Percentiles rank a stretch among this genome's conserved stretches.
Evolutionary conservation across 495 filamentous ascomycete species (phyloP).

Genomic region (Neurospora sp.): DNA sequence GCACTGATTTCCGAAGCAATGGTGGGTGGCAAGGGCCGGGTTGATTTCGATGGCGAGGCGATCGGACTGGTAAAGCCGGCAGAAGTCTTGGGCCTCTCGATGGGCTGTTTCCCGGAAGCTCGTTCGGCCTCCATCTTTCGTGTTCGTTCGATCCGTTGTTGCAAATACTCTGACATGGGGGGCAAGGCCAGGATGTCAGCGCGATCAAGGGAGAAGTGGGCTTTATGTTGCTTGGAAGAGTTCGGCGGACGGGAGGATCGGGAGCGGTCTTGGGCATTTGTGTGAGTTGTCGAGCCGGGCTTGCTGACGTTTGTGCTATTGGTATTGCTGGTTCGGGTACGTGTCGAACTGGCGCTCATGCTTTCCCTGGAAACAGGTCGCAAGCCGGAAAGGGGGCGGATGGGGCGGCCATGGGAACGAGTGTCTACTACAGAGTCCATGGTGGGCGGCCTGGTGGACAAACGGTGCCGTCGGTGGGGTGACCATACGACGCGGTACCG

Average conservation of each 20-base stretch:
- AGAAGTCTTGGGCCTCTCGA: not conserved
- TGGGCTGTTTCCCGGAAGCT: conserved; percentile 8
- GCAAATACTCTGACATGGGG: conserved; percentile 35
- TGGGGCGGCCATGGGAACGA: conserved; percentile 11
- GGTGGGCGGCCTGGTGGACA: conserved; percentile 6
- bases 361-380: conserved; percentile 32
- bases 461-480: conserved; percentile 8
- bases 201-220: conserved; percentile 23
- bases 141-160: conserved; percentile 40
- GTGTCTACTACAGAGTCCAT: conserved; percentile 15
- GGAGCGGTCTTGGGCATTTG: conserved; percentile 11
- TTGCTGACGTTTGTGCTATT: conserved; percentile 9
- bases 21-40: conserved; percentile 7
- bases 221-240: conserved; percentile 12
- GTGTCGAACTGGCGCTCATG: conserved; percentile 22
- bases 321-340: conserved; percentile 31
- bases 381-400: conserved; percentile 19
- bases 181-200: conserved; percentile 18
- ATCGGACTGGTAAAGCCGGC: conserved; percentile 7
- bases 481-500: conserved; percentile 1
- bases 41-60: not conserved
- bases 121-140: conserved; percentile 37
- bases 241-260: conserved; percentile 6
- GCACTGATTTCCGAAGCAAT: conserved; percentile 11
- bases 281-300: conserved; percentile 15